Conservation (phyloP, 495 filamentous ascomycete species). For the Podospora appendiculata region DNA sequence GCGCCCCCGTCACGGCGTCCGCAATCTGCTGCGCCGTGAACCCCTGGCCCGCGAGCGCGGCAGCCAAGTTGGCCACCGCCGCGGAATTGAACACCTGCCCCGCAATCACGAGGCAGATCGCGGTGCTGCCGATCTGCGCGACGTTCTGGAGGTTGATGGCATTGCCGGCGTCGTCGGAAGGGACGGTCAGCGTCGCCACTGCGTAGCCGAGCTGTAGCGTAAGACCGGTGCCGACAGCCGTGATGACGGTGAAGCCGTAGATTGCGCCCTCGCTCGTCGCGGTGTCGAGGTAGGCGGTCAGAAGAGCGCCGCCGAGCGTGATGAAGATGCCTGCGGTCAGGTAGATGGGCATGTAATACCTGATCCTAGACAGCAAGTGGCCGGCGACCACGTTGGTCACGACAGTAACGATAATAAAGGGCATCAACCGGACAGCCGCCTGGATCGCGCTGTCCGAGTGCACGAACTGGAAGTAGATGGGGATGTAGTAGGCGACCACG, state of each 20-base stretch:
- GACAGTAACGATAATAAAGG: constrained; percentile 47
- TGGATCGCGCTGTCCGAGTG: constrained; percentile 38
- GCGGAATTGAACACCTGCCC: constrained; percentile 49
- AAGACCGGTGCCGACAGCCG: constrained; percentile 46
- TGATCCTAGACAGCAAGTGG: constrained; percentile 38
- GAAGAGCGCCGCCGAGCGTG: constrained; percentile 42
- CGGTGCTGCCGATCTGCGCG: constrained; percentile 45
- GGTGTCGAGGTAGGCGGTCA: constrained; percentile 37
- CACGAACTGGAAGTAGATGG: constrained; percentile 55
- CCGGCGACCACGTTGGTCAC: constrained; percentile 41
- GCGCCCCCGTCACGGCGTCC: constrained; percentile 40
- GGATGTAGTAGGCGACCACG: constrained; percentile 40
- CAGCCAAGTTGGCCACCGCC: constrained; percentile 20
- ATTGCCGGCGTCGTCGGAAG: constrained; percentile 26
- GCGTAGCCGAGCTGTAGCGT: constrained; percentile 46
- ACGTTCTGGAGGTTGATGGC: constrained; percentile 47
- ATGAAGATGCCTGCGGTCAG: constrained; percentile 38
- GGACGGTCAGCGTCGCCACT: constrained; percentile 43
- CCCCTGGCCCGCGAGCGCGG: constrained; percentile 27
- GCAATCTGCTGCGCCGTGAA: constrained; percentile 28
- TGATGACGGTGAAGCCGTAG: constrained; percentile 48
- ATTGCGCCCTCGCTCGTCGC: constrained; percentile 28
- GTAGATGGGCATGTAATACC: constrained; percentile 56
- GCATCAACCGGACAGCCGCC: constrained; percentile 50
- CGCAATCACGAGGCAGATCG: constrained; percentile 49